A percentile compares a stretch with the other conserved stretches of the same genome.
phyloP scores from a whole-genome alignment of 768 basidiomycete genomes.

The Suillus subaureus region DNA sequence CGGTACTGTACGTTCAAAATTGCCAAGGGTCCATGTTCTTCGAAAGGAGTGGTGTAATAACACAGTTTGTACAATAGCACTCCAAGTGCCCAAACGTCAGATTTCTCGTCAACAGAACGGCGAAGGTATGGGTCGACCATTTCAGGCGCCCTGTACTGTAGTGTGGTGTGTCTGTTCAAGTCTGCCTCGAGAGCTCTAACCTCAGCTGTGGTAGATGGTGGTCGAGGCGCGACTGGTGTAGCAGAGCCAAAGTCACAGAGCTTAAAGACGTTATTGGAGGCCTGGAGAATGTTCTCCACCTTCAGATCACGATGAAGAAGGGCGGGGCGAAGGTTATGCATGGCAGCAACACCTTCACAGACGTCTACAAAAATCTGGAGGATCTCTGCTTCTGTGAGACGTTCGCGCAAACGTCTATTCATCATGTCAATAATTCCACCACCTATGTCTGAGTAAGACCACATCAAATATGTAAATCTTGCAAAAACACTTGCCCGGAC shows the following conservation, averaged over 20 bases:
- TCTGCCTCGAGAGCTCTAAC: slow-evolving; percentile 88
- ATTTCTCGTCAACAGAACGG: slow-evolving; percentile 88
- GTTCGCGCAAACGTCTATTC: slow-evolving; percentile 93
- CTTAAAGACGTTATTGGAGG: slow-evolving; percentile 83
- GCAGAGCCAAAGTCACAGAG: slow-evolving; percentile 98
- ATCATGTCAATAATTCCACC: slow-evolving; percentile 99
- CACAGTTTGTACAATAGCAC: slow-evolving; percentile 97
- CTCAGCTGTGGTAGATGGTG: slow-evolving; percentile 81
- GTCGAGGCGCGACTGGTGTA: slow-evolving; percentile 64
- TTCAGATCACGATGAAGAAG: slow-evolving; percentile 97
- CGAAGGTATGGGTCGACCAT: slow-evolving; percentile 92
- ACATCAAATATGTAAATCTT: background rate
- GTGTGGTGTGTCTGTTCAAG: slow-evolving; percentile 91
- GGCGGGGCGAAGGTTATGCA: slow-evolving; percentile 92
- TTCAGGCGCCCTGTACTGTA: slow-evolving; percentile 98
- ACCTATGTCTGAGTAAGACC: slow-evolving; percentile 46
- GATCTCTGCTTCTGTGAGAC: slow-evolving; percentile 94
- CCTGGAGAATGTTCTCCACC: slow-evolving; percentile 97
- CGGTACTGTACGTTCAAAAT: slow-evolving; percentile 97
- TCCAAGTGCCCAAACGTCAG: slow-evolving; percentile 97
- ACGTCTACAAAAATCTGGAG: slow-evolving; percentile 98
- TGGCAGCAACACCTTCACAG: slow-evolving; percentile 93
- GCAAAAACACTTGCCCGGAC: slow-evolving; percentile 58
- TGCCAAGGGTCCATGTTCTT: slow-evolving; percentile 95
- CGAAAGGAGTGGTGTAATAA: slow-evolving; percentile 99